Evolutionary conservation across 2,329 filamentous ascomycete species (phyloP).

Genomic region (Berkeleyomyces rouxiae): DNA sequence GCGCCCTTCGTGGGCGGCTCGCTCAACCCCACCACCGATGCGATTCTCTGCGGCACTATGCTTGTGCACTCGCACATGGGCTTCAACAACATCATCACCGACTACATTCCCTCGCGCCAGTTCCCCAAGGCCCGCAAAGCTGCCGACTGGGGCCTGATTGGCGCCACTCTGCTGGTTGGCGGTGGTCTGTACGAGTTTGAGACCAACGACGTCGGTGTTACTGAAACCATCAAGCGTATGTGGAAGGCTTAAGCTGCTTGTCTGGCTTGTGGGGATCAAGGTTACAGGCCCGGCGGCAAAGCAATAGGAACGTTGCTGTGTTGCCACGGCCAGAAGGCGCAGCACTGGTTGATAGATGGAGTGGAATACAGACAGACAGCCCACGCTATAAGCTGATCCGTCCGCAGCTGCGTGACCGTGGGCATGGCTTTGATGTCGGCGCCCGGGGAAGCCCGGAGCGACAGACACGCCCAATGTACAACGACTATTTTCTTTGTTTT

Average conservation of each 20-base stretch:
- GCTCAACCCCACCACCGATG: slow-evolving; percentile 77
- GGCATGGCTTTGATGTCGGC: neutral
- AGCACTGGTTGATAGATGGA: neutral
- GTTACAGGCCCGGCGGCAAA: neutral
- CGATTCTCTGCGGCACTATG: slow-evolving; percentile 63
- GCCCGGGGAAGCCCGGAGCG: neutral
- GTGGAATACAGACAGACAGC: neutral
- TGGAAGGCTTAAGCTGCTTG: slow-evolving; percentile 54
- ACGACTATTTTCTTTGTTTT: neutral
- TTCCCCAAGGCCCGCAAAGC: slow-evolving; percentile 49
- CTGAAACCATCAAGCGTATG: slow-evolving; percentile 71
- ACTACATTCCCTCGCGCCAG: slow-evolving; percentile 67
- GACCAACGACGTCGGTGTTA: slow-evolving; percentile 93
- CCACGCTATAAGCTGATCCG: neutral
- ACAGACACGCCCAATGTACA: neutral
- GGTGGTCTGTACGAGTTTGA: slow-evolving; percentile 95
- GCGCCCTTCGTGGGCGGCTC: slow-evolving; percentile 85
- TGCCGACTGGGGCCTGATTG: slow-evolving; percentile 65
- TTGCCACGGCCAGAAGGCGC: neutral
- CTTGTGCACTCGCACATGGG: slow-evolving; percentile 92
- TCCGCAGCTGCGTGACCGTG: neutral
- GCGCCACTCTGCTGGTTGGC: slow-evolving; percentile 62
- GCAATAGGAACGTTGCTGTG: neutral
- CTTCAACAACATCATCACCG: slow-evolving; percentile 77
- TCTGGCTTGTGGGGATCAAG: neutral